Evolutionary conservation across 2,329 filamentous ascomycete species (phyloP).

Genomic region (Sclerotinia sclerotiorum): DNA sequence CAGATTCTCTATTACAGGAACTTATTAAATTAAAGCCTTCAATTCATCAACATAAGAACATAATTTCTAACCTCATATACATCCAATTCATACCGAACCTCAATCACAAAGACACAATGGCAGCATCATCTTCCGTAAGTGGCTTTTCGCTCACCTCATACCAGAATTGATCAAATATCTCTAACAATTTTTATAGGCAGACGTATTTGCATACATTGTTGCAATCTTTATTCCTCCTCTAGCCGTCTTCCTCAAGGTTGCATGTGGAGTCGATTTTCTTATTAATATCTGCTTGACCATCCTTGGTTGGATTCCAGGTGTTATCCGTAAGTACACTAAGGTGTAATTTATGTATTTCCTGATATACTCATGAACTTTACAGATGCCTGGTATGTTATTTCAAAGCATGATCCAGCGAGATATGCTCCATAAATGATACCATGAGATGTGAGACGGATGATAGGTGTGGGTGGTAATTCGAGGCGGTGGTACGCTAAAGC

Average conservation of each 20-base stretch:
- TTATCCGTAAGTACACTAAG: constrained; percentile 34
- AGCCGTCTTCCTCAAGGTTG: constrained; percentile 43
- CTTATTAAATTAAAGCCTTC: neutral
- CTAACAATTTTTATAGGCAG: constrained; percentile 27
- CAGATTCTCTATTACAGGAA: neutral
- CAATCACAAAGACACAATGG: neutral
- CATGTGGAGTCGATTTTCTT: constrained; percentile 43
- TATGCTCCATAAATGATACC: neutral
- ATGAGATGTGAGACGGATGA: neutral
- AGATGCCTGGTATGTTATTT: constrained; percentile 39
- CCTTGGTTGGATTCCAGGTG: constrained; percentile 42
- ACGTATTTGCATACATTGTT: constrained; percentile 36
- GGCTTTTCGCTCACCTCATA: neutral
- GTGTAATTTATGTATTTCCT: neutral
- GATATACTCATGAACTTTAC: neutral
- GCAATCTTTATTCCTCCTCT: constrained; percentile 37
- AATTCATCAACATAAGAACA: neutral
- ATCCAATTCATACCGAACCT: neutral
- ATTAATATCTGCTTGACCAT: constrained; percentile 45
- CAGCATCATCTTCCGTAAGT: constrained; percentile 23
- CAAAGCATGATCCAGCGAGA: constrained; percentile 35
- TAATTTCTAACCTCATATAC: neutral
- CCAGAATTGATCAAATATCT: too few relatives aligned
- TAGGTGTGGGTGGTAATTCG: neutral
- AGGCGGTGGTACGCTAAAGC: neutral